Evolutionary conservation across 2,329 filamentous ascomycete genomes (phyloP), one percentile per base, ranked within the genome.

Genomic region (Chaetomium globosum): DNA sequence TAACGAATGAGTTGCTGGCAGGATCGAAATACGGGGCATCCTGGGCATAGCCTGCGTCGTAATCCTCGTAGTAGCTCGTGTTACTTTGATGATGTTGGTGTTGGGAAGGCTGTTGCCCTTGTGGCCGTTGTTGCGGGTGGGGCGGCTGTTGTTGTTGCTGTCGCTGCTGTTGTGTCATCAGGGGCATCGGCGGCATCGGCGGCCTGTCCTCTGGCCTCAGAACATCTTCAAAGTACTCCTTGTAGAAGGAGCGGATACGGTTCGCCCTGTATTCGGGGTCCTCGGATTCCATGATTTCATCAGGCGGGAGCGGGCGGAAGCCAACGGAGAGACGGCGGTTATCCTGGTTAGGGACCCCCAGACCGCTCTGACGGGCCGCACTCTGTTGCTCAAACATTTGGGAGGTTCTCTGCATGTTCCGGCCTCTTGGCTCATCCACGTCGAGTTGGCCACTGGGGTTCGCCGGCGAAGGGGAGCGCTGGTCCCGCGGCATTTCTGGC

Each of bases 241-340:
- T 97, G 82, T 99, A 99, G 81, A 99, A 99, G 4, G 95, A 99
- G 76, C 95, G 87, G 71, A 99, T 99, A 65, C 95, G 89, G 81
- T 97, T 98, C 69, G 95, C 95, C 73, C 95, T 88, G 74, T 94
- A 89, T 77, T 98, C 95, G 0, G 95, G 93, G 75, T 97, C 94
- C 75, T 98, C 95, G 3, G 89, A 86, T 52, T 89, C 87, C 33
- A 82, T 84, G 62, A 91, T 87, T 69, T 96, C 91, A 73, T 93
- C 89, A 43, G 93, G 92, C 5, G 95, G 95, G 68, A 99, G 83
- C 26, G 95, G 95, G 19, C 95, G 89, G 77, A 96, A 84, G 31
- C 87, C 87, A 54, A 89, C 85, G 1, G 88, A 90, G n/a, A 89
- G 76, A 64, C 88, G 82, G 67, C 84, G 84, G 72, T 79, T 81